phyloP scores from a whole-genome alignment of 2,329 filamentous ascomycete genomes.

The Fusarium nygamai region DNA sequence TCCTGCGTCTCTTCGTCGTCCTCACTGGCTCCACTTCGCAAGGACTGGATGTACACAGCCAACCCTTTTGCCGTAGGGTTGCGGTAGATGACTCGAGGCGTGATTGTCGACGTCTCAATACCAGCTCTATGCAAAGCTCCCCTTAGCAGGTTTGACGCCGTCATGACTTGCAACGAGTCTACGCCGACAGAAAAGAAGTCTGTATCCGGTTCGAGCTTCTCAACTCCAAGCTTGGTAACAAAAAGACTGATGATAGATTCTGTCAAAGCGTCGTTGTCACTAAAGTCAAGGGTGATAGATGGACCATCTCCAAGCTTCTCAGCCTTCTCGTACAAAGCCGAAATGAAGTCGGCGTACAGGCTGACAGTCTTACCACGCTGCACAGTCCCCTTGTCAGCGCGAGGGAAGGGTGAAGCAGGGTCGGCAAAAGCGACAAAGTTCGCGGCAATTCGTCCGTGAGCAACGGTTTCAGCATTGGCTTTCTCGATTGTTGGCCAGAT shows the following conservation, averaged over 20 bases:
- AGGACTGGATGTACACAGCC: background rate
- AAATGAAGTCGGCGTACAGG: background rate
- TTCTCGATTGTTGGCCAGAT: background rate
- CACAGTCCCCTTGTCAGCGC: background rate
- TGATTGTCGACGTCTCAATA: rapidly evolving
- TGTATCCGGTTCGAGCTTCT: rapidly evolving
- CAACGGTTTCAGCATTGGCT: background rate
- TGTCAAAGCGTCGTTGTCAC: rapidly evolving
- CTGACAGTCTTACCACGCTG: background rate
- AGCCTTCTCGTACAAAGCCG: background rate
- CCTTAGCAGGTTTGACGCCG: background rate
- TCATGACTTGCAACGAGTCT: background rate
- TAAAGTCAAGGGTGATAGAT: background rate
- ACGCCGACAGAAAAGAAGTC: background rate
- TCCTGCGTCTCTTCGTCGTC: background rate
- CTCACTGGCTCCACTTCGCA: rapidly evolving
- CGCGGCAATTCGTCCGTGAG: background rate
- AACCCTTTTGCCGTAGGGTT: background rate
- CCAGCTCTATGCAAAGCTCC: rapidly evolving
- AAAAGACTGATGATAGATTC: background rate
- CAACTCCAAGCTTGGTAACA: background rate
- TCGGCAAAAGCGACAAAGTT: background rate
- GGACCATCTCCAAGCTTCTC: rapidly evolving
- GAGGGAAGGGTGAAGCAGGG: background rate
- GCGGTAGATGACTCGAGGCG: background rate